A percentile compares a stretch with the other conserved stretches of the same genome.
phyloP scores from a whole-genome alignment of 139 green algal species.

The Ettlia oleoabundans region DNA sequence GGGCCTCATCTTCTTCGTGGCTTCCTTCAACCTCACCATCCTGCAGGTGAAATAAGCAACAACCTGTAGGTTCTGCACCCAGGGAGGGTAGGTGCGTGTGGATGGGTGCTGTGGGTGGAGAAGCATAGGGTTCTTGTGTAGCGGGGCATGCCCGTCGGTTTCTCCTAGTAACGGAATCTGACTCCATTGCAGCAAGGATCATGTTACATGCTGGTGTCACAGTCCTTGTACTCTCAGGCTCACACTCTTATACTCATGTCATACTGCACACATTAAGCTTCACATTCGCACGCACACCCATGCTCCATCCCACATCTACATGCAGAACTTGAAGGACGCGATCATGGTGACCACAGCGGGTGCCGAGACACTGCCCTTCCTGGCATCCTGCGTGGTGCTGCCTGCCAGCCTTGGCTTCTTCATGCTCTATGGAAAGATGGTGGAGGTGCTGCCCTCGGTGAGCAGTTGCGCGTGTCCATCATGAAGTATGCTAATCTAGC shows the following conservation, averaged over 20 bases:
- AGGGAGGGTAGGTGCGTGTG: not conserved
- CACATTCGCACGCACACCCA: not conserved
- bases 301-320: not conserved
- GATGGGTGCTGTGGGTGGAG: not conserved
- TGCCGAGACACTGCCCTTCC: conserved; percentile 85
- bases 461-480: not conserved
- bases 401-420: conserved; percentile 82
- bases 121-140: too few species aligned
- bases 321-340: conserved; percentile 80
- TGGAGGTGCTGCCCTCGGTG: conserved; percentile 55
- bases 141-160: too few species aligned
- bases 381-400: conserved; percentile 79
- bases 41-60: conserved; percentile 47
- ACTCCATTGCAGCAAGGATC: not conserved
- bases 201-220: not conserved
- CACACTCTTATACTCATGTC: not conserved
- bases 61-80: too few species aligned
- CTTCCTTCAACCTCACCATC: conserved; percentile 85
- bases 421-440: conserved; percentile 51
- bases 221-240: not conserved
- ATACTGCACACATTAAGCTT: not conserved
- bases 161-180: too few species aligned
- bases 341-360: conserved; percentile 82
- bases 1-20: conserved; percentile 80
- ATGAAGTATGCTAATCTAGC: too few species aligned